Base-by-base conservation (phyloP, 768 basidiomycete genomes). In the Vararia minispora region DNA sequence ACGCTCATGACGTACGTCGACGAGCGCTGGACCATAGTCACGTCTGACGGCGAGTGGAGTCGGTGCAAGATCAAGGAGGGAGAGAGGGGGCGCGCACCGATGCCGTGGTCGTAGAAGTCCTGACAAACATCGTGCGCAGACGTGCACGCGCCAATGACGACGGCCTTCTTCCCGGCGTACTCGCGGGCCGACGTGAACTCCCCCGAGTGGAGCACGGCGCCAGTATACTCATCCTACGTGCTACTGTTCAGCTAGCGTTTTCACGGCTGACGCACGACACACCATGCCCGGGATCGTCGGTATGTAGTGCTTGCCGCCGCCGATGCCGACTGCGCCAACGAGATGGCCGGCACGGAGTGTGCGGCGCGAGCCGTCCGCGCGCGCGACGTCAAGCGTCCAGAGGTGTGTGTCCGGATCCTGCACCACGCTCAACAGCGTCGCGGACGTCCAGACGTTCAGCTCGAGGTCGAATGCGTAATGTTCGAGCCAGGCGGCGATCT, bases 401-500 rank as follows among this genome's bases (percentile, higher is more conserved):
- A n/a, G n/a, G n/a, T n/a, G n/a, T n/a, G n/a, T n/a, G n/a, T n/a
- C n/a, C n/a, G n/a, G n/a, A n/a, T n/a, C n/a, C n/a, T n/a, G n/a
- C n/a, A n/a, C n/a, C n/a, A n/a, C n/a, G n/a, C n/a, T n/a, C n/a
- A n/a, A n/a, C n/a, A n/a, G n/a, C 3, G 43, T 46, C 5, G 52
- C 46, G 7, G 46, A 67, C n/a, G 67, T 72, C 77, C 77, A 79
- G 6, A 74, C 64, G 44, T 76, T 72, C 39, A 80, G 58, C 42
- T 79, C 77, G 40, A 79, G 53, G 2, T 64, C 52, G 13, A 70
- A 62, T 3, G 72, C 74, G 49, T 78, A 80, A 39, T 57, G 62
- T 54, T 79, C 78, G 2, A 81, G 62, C 74, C 75, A 79, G 41
- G 72, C 69, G 0, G 75, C 77, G 10, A 80, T 58, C 65, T 76